Evolutionary conservation across 805 yeast species (phyloP).

Genomic region (Ogataea corticis): DNA sequence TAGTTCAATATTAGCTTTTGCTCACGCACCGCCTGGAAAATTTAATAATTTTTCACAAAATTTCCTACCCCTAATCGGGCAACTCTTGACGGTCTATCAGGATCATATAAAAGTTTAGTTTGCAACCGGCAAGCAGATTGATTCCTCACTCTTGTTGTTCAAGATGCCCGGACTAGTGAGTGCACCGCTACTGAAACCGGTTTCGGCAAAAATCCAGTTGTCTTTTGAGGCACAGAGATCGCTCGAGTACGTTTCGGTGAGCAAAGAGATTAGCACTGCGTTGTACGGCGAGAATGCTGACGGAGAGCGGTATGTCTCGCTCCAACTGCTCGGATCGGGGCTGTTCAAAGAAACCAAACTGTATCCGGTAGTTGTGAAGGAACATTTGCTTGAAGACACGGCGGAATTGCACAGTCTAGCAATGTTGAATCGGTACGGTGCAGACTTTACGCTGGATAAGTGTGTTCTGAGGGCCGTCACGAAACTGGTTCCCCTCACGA

Average conservation of each 20-base stretch:
- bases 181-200: slow-evolving; percentile 5
- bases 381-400: slow-evolving; percentile 27
- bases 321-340: slow-evolving; percentile 28
- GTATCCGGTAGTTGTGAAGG: slow-evolving; percentile 36
- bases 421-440: slow-evolving; percentile 35
- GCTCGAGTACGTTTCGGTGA: slow-evolving; percentile 23
- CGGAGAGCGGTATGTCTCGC: slow-evolving; percentile 15
- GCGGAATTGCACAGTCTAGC: slow-evolving; percentile 43
- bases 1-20: no score
- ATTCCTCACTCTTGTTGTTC: no score
- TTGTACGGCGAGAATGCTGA: slow-evolving; percentile 17
- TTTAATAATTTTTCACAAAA: no score
- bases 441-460: slow-evolving; percentile 43
- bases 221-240: slow-evolving; percentile 20
- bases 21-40: neutral
- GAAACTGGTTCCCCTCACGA: slow-evolving; percentile 35
- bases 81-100: slow-evolving; percentile 2
- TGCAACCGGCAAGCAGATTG: no score
- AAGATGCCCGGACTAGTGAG: slow-evolving; percentile 22
- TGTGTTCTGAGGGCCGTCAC: slow-evolving; percentile 39
- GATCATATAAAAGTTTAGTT: neutral
- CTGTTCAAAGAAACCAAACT: slow-evolving; percentile 32
- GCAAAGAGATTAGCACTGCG: slow-evolving; percentile 10
- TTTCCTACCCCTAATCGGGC: neutral
- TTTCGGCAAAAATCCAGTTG: slow-evolving; percentile 20